Conservation (phyloP, 208 protist genomes). For the Trypanosoma melophagium region DNA sequence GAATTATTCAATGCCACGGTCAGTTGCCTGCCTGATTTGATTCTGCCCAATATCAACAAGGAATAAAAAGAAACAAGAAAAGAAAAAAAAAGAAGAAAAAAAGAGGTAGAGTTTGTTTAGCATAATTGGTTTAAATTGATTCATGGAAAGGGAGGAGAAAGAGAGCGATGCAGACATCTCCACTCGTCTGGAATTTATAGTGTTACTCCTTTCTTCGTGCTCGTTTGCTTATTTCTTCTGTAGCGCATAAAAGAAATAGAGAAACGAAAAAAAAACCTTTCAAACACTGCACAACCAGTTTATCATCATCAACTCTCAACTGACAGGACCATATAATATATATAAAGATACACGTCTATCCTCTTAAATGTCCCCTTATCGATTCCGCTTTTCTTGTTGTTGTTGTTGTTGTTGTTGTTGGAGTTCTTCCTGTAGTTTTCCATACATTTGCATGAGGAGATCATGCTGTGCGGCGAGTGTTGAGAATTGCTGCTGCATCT, state of each 20-base stretch:
- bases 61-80: conserved; percentile 2
- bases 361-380: not conserved
- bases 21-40: no score
- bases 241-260: no score
- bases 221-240: not conserved
- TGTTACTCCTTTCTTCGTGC: not conserved
- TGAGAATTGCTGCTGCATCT: conserved; percentile 31
- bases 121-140: no score
- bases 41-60: not conserved
- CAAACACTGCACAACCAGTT: no score
- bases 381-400: not conserved
- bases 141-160: not conserved
- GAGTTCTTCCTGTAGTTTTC: conserved; percentile 68
- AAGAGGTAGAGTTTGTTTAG: no score
- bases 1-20: conserved; percentile 2
- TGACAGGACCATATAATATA: no score
- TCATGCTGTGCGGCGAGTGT: conserved; percentile 60
- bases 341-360: not conserved
- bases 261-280: no score
- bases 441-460: conserved; percentile 80
- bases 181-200: not conserved
- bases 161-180: not conserved
- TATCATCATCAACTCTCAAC: not conserved
- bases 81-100: conserved; percentile 13
- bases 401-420: conserved; percentile 10